Percentiles rank a stretch among this genome's conserved stretches.
These are phyloP conservation scores for Ilex asprella DNA, from an alignment of 257 asterid species.

Conservation along the genomic window DNA sequence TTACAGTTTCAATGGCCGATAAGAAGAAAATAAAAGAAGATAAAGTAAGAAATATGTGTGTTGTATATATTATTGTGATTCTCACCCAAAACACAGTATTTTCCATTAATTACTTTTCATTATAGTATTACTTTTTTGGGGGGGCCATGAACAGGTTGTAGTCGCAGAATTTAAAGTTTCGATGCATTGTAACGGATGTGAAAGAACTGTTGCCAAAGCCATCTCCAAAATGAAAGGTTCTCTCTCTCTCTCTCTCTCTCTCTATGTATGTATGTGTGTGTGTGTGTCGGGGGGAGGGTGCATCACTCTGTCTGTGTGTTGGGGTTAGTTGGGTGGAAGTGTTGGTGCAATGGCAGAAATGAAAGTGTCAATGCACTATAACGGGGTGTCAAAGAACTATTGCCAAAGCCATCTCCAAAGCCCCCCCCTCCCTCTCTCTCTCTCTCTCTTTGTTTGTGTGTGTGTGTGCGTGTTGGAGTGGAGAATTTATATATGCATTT, in stretches of 20 bases:
- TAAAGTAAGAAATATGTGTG: conserved; percentile 19
- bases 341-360: conserved; percentile 53
- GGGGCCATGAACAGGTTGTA: conserved; percentile 28
- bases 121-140: not conserved
- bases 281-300: no score
- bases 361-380: conserved; percentile 70
- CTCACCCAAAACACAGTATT: not conserved
- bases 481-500: not conserved
- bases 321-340: no score
- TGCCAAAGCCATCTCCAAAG: conserved; percentile 62
- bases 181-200: conserved; percentile 91
- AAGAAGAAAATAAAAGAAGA: conserved; percentile 23
- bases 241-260: conserved; percentile 4
- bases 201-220: conserved; percentile 60
- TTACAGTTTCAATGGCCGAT: conserved; percentile 26
- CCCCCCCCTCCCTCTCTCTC: conserved; percentile 16
- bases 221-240: conserved; percentile 70
- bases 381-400: conserved; percentile 79
- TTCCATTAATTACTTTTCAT: not conserved
- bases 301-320: no score
- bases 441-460: not conserved
- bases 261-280: no score
- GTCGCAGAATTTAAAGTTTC: conserved; percentile 52
- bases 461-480: no score
- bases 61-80: not conserved